Base-by-base conservation (phyloP, 768 basidiomycete species). In the Leccinum ochraceum region DNA sequence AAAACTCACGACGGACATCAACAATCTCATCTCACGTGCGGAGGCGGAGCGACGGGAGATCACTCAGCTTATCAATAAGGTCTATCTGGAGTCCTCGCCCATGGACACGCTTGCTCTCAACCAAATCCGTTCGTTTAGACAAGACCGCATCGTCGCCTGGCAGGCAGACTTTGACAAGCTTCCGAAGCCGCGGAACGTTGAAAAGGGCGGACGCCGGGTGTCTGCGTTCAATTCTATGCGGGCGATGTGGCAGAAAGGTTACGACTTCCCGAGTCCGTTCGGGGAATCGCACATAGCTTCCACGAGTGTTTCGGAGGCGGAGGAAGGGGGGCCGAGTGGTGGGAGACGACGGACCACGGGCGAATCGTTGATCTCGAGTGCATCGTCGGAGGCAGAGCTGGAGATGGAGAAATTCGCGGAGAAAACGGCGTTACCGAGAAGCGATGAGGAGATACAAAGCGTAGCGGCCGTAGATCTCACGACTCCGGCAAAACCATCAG, bases 91-190 rank as follows among this genome's bases (percentile, higher is more conserved):
- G 60, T 89, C 94, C 0, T 67, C 84, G 1, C 85, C 93, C 54
- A 90, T 84, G 20, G 94, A 97, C 69, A 95, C 94, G 0, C 82
- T 96, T 48, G 91, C 89, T 39, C 81, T 95, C 54, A 98, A 95
- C 62, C 85, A 85, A 65, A 90, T 95, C 6, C 87, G 95, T 53
- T 86, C 90, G 1, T 87, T 87, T 61, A 82, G 95, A 51, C 96
- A 98, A 76, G 94, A 96, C 67, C 90, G 89, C 71, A 93, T 96
- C 52, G 93, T 96, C 16, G 92, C 90, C n/a, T 98, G 95, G 92
- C 95, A 99, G 73, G 85, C 85, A 62, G 94, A 98, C 70, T 94
- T 96, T 65, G 90, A 94, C 66, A 85, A 86, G 55, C 80, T 98
- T 30, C 89, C 89, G 7, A 92, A 89, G 68, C 87, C 82, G 58